Evolutionary conservation across 1,284 basidiomycete genomes (phyloP).

Genomic region (Boletus smithii): DNA sequence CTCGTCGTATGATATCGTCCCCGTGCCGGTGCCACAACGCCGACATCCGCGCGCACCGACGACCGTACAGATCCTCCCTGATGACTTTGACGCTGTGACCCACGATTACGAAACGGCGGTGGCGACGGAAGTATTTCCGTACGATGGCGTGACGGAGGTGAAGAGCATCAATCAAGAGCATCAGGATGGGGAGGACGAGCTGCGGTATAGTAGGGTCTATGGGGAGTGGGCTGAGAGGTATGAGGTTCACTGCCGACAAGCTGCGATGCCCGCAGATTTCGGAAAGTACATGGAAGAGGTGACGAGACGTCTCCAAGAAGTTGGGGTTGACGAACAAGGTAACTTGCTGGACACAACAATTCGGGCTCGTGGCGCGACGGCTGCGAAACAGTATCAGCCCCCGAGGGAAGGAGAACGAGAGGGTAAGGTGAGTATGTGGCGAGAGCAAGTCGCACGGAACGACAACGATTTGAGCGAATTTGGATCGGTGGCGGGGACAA

Average conservation of each 20-base stretch:
- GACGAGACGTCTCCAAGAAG: slow-evolving; percentile 42
- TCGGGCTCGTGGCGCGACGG: slow-evolving; percentile 6
- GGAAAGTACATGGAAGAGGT: slow-evolving; percentile 48
- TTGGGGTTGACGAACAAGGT: slow-evolving; percentile 34
- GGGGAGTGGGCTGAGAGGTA: slow-evolving; percentile 33
- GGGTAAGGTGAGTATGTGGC: slow-evolving; percentile 52
- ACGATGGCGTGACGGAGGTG: slow-evolving; percentile 27
- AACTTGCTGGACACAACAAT: slow-evolving; percentile 18
- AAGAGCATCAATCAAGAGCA: slow-evolving; percentile 13
- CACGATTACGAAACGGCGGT: slow-evolving; percentile 29
- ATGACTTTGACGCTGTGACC: slow-evolving; percentile 32
- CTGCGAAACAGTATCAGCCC: slow-evolving; percentile 6
- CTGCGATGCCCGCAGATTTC: slow-evolving; percentile 31
- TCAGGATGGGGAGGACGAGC: slow-evolving; percentile 9
- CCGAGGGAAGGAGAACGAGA: slow-evolving; percentile 21
- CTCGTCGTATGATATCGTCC: slow-evolving; percentile 34
- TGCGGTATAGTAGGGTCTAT: slow-evolving; percentile 30
- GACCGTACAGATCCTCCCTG: slow-evolving; percentile 30
- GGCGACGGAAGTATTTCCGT: slow-evolving; percentile 21
- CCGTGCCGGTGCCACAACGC: slow-evolving; percentile 14
- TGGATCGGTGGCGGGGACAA: slow-evolving; percentile 20
- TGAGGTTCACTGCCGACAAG: slow-evolving; percentile 26
- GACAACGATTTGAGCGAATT: slow-evolving; percentile 22
- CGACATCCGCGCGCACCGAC: slow-evolving; percentile 34
- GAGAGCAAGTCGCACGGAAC: slow-evolving; percentile 47